phyloP scores from a whole-genome alignment of 345 rosid genomes.

The Lepidium sativum region DNA sequence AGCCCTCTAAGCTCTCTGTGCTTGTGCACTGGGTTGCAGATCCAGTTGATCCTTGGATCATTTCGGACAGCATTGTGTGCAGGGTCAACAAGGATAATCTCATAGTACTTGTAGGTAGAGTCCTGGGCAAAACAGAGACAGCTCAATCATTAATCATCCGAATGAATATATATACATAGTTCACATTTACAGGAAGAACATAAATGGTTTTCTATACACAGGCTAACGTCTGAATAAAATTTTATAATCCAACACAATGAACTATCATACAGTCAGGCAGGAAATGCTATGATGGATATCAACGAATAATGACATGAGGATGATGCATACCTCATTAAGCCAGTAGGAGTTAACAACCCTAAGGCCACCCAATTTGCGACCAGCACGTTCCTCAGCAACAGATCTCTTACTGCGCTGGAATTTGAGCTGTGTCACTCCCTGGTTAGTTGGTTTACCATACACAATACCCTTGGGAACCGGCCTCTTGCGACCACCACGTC shows the following conservation, averaged over 20 bases:
- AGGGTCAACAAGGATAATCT: slow-evolving; percentile 64
- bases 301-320: not conserved
- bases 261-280: not conserved
- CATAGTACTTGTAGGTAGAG: slow-evolving; percentile 74
- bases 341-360: slow-evolving; percentile 80
- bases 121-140: slow-evolving; percentile 30
- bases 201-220: not conserved
- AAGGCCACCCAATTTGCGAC: slow-evolving; percentile 64
- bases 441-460: slow-evolving; percentile 83
- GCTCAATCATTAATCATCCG: not conserved
- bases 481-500: slow-evolving; percentile 88
- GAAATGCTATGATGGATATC: not conserved
- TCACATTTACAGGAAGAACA: not conserved
- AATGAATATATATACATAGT: not conserved
- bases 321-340: slow-evolving; percentile 55
- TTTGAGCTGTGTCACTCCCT: slow-evolving; percentile 83
- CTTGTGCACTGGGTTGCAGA: slow-evolving; percentile 77
- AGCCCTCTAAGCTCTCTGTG: slow-evolving; percentile 82
- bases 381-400: slow-evolving; percentile 84
- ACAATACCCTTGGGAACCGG: slow-evolving; percentile 87
- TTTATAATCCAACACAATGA: not conserved
- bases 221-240: not conserved
- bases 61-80: slow-evolving; percentile 63
- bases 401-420: slow-evolving; percentile 81
- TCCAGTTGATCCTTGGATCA: slow-evolving; percentile 85